phyloP scores from a whole-genome alignment of 2,329 filamentous ascomycete genomes.

The Westerdykella sp. region DNA sequence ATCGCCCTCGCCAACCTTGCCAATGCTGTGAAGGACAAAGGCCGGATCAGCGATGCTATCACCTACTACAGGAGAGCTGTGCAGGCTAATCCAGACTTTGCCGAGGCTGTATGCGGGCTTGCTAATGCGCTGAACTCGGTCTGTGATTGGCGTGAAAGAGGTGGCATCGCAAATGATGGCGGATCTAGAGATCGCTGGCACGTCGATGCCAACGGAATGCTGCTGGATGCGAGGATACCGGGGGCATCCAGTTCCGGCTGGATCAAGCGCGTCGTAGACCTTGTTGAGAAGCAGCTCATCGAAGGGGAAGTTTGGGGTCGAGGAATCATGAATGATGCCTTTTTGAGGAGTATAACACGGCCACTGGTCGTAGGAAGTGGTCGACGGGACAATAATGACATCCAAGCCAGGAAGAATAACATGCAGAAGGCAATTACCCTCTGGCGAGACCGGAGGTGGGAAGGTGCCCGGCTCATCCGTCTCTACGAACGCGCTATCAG shows the following conservation, averaged over 20 bases:
- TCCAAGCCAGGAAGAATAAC: conserved; percentile 32
- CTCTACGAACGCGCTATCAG: conserved; percentile 80
- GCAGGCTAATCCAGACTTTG: conserved; percentile 86
- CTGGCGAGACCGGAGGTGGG: conserved; percentile 75
- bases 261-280: conserved; percentile 83
- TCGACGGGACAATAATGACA: conserved; percentile 16
- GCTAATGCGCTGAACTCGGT: conserved; percentile 95
- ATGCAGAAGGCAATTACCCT: conserved; percentile 34
- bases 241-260: conserved; percentile 64
- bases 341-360: conserved; percentile 40
- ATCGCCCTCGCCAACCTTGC: conserved; percentile 94
- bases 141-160: conserved; percentile 86
- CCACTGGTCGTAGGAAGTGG: conserved; percentile 40
- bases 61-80: conserved; percentile 87
- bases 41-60: conserved; percentile 86
- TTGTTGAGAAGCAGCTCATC: conserved; percentile 78
- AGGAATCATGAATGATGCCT: conserved; percentile 52
- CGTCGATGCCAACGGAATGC: conserved; percentile 75
- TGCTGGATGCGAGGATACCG: conserved; percentile 63
- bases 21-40: conserved; percentile 96
- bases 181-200: conserved; percentile 86
- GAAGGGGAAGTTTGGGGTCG: conserved; percentile 84
- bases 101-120: conserved; percentile 91
- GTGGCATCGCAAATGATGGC: conserved; percentile 69
- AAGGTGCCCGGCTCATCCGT: conserved; percentile 77